Evolutionary conservation across 1,139 yeast species (phyloP), one percentile per base, ranked within the genome.

Genomic region (Hansenula anomala): DNA sequence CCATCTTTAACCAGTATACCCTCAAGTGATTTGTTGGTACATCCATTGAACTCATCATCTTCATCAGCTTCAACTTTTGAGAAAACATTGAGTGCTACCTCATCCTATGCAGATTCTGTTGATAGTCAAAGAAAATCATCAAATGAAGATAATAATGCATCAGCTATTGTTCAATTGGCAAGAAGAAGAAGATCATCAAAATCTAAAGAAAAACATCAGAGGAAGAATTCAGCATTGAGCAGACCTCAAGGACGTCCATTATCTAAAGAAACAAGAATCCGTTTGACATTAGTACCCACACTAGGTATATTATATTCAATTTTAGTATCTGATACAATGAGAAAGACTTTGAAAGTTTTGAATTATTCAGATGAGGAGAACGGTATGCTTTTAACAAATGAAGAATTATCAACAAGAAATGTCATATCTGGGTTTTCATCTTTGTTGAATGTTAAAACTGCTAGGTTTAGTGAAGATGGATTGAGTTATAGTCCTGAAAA

Each of bases 241-340:
- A 71, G 71, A 46, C 61, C 71, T 22, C 79, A 74, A 45, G 68
- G 75, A 5, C 69, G 75, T 42, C 75, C 78, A 6, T 56, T 75
- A 23, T 76, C 75, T 36, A 77, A 79, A 1, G 77, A 75, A 14
- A 65, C 78, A 12, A 63, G 70, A 44, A 69, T 75, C 10, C 65
- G 75, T 38, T 54, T 75, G 17, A 67, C 79, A 0, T 46, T 70
- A 31, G 71, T 71, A 2, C 69, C 75, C 6, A 66, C 70, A 25
- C 52, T 75, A 35, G 55, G 67, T 8, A 55, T 64, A 3, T 56
- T 75, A 22, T 74, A 73, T 54, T 66, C 70, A 34, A 60, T 67
- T 18, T 54, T 75, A 29, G 71, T 72, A 7, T 72, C 71, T 6
- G 65, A 63, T 40, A 56, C 62, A 7, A 43, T 52, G 36, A 51